These are phyloP conservation scores for Talaromyces proteolyticus DNA, from an alignment of 495 filamentous ascomycete genomes.

Conservation along the genomic window DNA sequence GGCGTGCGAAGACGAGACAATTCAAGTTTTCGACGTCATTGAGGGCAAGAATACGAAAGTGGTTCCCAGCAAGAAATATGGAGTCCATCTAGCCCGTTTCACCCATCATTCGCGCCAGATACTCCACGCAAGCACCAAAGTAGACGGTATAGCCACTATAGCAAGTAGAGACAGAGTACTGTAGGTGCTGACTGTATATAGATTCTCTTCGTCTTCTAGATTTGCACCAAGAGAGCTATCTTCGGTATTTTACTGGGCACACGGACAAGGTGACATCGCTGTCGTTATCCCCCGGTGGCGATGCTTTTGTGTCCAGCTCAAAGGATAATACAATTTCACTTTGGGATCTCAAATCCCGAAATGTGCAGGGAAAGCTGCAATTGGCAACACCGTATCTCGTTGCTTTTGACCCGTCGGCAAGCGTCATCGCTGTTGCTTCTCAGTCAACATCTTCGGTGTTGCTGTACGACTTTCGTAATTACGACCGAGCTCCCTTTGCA, in stretches of 20 bases:
- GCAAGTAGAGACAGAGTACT: neutral
- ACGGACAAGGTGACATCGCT: constrained; percentile 75
- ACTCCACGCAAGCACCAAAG: constrained; percentile 91
- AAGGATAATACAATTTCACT: constrained; percentile 82
- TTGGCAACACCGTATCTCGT: constrained; percentile 73
- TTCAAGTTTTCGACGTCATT: constrained; percentile 89
- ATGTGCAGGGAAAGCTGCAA: constrained; percentile 69
- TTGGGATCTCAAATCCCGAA: constrained; percentile 74
- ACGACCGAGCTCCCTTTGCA: constrained; percentile 81
- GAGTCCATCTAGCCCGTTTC: constrained; percentile 88
- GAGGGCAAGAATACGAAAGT: constrained; percentile 83
- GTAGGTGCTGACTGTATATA: constrained; percentile 6
- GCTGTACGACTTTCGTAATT: constrained; percentile 90
- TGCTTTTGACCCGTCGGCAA: constrained; percentile 82
- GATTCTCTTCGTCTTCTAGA: constrained; percentile 87
- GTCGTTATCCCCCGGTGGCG: constrained; percentile 55
- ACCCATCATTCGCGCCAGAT: constrained; percentile 83
- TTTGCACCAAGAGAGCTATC: constrained; percentile 89
- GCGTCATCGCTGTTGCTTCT: constrained; percentile 84
- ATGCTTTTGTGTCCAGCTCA: constrained; percentile 87
- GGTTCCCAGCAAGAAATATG: constrained; percentile 87
- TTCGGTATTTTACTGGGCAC: constrained; percentile 93
- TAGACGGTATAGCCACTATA: constrained; percentile 49
- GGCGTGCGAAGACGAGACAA: constrained; percentile 83
- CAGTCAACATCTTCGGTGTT: constrained; percentile 71